phyloP scores from a whole-genome alignment of 768 basidiomycete species.

The Lactarius psammicola region DNA sequence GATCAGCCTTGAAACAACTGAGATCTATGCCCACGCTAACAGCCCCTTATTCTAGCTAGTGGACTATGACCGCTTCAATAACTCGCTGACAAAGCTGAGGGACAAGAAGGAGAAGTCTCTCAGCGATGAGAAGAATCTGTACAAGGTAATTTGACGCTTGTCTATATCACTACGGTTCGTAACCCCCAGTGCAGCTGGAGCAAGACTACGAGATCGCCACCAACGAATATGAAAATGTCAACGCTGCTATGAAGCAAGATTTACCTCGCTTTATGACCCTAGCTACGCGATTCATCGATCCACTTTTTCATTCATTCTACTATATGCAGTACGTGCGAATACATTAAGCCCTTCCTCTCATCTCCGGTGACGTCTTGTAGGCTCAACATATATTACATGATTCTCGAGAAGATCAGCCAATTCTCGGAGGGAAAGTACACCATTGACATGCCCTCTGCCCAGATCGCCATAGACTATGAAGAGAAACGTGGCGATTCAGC shows the following conservation, averaged over 20 bases:
- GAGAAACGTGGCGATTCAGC: slow-evolving; percentile 80
- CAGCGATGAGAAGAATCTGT: slow-evolving; percentile 94
- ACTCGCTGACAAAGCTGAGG: slow-evolving; percentile 88
- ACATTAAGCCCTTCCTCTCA: background rate
- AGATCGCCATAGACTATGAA: slow-evolving; percentile 78
- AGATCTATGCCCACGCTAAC: background rate
- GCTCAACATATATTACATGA: slow-evolving; percentile 89
- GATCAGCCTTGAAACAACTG: slow-evolving; percentile 18
- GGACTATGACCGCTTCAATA: slow-evolving; percentile 96
- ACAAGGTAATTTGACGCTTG: slow-evolving; percentile 63
- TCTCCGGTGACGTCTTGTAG: slow-evolving; percentile 39
- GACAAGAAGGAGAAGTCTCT: slow-evolving; percentile 99
- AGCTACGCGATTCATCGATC: slow-evolving; percentile 87
- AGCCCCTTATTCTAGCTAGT: slow-evolving; percentile 52
- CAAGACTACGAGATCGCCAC: slow-evolving; percentile 94
- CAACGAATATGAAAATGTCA: slow-evolving; percentile 92
- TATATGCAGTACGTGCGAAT: slow-evolving; percentile 88
- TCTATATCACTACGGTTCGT: slow-evolving; percentile 3
- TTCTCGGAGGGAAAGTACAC: slow-evolving; percentile 82
- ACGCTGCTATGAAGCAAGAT: slow-evolving; percentile 85
- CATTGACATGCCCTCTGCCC: slow-evolving; percentile 56
- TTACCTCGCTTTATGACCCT: slow-evolving; percentile 90
- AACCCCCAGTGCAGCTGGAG: slow-evolving; percentile 57
- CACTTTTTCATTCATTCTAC: slow-evolving; percentile 97
- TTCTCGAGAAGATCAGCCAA: slow-evolving; percentile 89